A percentile compares a stretch with the other conserved stretches of the same genome.
phyloP scores from a whole-genome alignment of 2,329 filamentous ascomycete genomes.

The Aspergillus aculeatus region DNA sequence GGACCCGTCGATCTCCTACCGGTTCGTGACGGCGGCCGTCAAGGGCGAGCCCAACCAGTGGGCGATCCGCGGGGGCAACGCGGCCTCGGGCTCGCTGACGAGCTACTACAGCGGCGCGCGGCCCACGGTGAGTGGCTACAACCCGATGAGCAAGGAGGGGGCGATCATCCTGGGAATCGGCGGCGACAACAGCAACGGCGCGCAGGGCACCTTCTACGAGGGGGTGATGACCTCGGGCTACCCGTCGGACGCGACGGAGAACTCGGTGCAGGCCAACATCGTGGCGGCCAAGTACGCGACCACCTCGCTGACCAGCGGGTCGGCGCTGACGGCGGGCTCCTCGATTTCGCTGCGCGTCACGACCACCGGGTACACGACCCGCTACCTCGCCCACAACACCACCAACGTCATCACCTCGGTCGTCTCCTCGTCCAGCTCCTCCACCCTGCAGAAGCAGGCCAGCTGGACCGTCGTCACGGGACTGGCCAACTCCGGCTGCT shows the following conservation, averaged over 20 bases:
- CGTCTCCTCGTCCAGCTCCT: conserved; percentile 52
- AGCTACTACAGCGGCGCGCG: conserved; percentile 61
- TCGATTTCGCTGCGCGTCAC: conserved; percentile 57
- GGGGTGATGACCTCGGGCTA: conserved; percentile 64
- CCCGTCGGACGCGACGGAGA: conserved; percentile 59
- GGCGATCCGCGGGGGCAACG: conserved; percentile 60
- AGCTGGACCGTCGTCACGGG: conserved; percentile 57
- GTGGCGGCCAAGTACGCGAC: conserved; percentile 57
- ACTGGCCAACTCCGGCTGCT: conserved; percentile 57
- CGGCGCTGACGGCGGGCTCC: conserved; percentile 49
- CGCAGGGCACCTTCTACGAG: conserved; percentile 65
- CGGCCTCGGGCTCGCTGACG: conserved; percentile 54
- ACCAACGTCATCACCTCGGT: conserved; percentile 55
- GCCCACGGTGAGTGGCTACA: conserved; percentile 55
- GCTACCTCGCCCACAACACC: conserved; percentile 56
- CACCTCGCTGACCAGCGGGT: conserved; percentile 50
- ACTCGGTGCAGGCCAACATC: conserved; percentile 59
- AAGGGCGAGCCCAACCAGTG: conserved; percentile 59
- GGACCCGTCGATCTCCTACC: conserved; percentile 53
- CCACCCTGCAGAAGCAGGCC: conserved; percentile 51
- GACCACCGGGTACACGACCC: conserved; percentile 53
- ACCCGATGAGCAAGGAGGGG: conserved; percentile 64
- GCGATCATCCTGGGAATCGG: conserved; percentile 69
- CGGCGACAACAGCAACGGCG: conserved; percentile 62
- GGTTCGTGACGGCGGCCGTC: conserved; percentile 58